phyloP scores from a whole-genome alignment of 257 asterid genomes.

The Cordia subcordata region DNA sequence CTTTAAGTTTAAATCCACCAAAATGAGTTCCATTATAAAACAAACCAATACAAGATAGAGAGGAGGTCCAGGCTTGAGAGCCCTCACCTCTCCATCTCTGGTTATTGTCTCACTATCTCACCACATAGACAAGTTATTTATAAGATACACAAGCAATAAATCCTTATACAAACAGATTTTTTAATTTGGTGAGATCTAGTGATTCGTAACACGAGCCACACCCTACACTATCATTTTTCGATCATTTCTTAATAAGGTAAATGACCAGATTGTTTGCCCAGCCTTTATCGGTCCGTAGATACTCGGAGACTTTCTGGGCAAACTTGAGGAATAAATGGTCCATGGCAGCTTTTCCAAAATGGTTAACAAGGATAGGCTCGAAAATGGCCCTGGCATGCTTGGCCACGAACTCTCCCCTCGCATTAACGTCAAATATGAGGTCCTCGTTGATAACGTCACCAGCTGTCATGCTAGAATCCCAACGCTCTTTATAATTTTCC shows the following conservation, averaged over 20 bases:
- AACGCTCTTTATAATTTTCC: slow-evolving; percentile 7
- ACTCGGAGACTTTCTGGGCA: background rate
- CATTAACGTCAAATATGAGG: background rate
- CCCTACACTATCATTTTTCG: no score
- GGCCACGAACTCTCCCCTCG: background rate
- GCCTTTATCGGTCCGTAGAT: slow-evolving; percentile 5
- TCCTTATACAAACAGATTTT: no score
- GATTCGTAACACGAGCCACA: no score
- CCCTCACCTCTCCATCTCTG: no score
- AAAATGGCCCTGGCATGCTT: slow-evolving; percentile 7
- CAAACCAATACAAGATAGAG: no score
- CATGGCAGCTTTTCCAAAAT: slow-evolving; percentile 11
- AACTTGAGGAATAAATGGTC: slow-evolving; percentile 8
- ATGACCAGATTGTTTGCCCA: background rate
- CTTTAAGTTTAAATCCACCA: no score
- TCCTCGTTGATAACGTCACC: background rate
- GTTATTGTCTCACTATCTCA: no score
- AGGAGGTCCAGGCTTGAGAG: no score
- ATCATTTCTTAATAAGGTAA: background rate
- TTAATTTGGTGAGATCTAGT: no score
- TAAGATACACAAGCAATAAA: no score
- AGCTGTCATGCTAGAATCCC: slow-evolving; percentile 8
- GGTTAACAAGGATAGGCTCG: slow-evolving; percentile 5
- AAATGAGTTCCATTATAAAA: no score
- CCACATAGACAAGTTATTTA: no score